Conservation (phyloP, 148 eudicot species). For the Nepenthes gracilis region DNA sequence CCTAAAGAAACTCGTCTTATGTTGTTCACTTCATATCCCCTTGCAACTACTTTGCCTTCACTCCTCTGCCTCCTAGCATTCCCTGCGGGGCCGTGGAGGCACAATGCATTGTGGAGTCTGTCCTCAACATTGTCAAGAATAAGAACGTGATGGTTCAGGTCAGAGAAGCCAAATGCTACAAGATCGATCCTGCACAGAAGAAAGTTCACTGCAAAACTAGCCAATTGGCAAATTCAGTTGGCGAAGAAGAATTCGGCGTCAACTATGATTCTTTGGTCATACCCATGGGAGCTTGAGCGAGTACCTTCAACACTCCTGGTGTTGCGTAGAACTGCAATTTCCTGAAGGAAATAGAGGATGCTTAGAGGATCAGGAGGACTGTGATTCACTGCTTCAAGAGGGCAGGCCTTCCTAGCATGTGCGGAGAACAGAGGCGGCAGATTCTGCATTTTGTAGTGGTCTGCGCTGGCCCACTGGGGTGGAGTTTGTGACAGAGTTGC, state of each 20-base stretch:
- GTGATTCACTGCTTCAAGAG: slow-evolving; percentile 55
- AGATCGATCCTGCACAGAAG: slow-evolving; percentile 39
- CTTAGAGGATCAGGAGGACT: slow-evolving; percentile 46
- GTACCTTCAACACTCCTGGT: slow-evolving; percentile 61
- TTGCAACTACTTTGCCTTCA: slow-evolving; percentile 69
- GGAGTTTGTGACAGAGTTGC: slow-evolving; percentile 69
- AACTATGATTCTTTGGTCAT: slow-evolving; percentile 54
- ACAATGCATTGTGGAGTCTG: slow-evolving; percentile 61
- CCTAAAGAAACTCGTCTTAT: slow-evolving; percentile 8
- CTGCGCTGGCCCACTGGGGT: slow-evolving; percentile 72
- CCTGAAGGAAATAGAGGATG: slow-evolving; percentile 69
- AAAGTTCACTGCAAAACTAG: slow-evolving; percentile 34
- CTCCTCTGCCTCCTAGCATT: slow-evolving; percentile 62
- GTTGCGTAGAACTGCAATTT: slow-evolving; percentile 48
- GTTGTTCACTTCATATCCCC: slow-evolving; percentile 63
- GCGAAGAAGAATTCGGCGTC: slow-evolving; percentile 31
- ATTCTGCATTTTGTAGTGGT: slow-evolving; percentile 64
- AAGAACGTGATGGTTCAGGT: slow-evolving; percentile 26
- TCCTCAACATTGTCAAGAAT: slow-evolving; percentile 49
- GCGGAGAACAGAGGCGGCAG: slow-evolving; percentile 48
- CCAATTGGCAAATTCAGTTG: slow-evolving; percentile 18
- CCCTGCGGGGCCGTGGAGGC: slow-evolving; percentile 62
- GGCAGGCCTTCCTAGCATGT: slow-evolving; percentile 46
- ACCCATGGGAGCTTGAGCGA: slow-evolving; percentile 47
- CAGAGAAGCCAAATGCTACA: slow-evolving; percentile 53